phyloP scores from a whole-genome alignment of 192 early-diverging fungal genomes.

The Coemansia interrupta region DNA sequence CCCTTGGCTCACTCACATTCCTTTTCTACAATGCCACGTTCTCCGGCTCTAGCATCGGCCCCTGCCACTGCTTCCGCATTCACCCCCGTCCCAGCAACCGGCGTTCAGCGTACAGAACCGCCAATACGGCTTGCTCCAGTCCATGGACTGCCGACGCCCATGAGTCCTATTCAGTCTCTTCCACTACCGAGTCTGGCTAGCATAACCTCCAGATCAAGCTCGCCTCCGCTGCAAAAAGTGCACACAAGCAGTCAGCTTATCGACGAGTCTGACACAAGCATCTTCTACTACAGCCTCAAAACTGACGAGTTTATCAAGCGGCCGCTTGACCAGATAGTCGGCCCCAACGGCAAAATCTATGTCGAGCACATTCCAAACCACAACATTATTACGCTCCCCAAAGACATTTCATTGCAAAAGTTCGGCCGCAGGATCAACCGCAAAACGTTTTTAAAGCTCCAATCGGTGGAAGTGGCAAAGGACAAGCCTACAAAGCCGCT shows the following conservation, averaged over 20 bases:
- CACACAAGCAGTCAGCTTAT: background rate
- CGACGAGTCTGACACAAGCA: background rate
- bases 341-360: conserved; percentile 19
- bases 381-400: conserved; percentile 23
- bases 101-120: background rate
- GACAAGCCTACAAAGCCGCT: conserved; percentile 13
- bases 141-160: background rate
- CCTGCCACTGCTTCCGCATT: background rate
- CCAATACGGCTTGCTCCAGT: background rate
- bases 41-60: background rate
- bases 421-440: background rate
- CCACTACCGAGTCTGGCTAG: conserved; percentile 1
- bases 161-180: conserved; percentile 2
- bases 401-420: background rate
- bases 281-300: conserved; percentile 6
- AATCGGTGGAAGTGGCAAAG: background rate
- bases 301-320: conserved; percentile 5
- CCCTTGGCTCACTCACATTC: too few relatives aligned
- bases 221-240: background rate
- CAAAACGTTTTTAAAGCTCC: background rate
- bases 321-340: conserved; percentile 18
- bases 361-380: conserved; percentile 26
- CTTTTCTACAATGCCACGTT: too few relatives aligned
- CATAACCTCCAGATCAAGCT: background rate
- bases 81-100: background rate